These are phyloP conservation scores for Drechslera avenae DNA, from an alignment of 2,329 filamentous ascomycete species.

Conservation along the genomic window DNA sequence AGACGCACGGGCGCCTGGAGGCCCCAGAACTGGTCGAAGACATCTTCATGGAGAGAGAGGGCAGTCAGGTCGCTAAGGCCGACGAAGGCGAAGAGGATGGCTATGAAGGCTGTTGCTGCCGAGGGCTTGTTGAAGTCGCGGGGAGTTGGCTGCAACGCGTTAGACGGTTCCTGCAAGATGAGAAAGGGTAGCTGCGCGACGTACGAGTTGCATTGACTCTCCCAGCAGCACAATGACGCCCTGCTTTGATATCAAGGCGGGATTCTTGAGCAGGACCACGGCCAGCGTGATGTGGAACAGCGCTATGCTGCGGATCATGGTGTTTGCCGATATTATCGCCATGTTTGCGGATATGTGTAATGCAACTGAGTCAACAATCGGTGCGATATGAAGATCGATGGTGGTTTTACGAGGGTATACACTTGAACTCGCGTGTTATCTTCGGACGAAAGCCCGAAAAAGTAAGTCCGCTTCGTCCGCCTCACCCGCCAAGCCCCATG, in stretches of 20 bases:
- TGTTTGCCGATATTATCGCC: slow-evolving; percentile 79
- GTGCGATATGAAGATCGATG: neutral
- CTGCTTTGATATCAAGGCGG: slow-evolving; percentile 74
- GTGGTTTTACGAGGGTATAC: neutral
- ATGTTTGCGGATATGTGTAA: slow-evolving; percentile 56
- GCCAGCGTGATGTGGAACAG: slow-evolving; percentile 84
- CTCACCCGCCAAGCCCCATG: slow-evolving; percentile 6
- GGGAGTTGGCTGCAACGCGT: slow-evolving; percentile 61
- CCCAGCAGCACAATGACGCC: slow-evolving; percentile 80
- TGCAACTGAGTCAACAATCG: neutral
- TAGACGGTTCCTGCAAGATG: neutral
- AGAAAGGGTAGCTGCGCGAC: slow-evolving; percentile 23
- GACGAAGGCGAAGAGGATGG: slow-evolving; percentile 71
- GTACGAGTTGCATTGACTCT: slow-evolving; percentile 80
- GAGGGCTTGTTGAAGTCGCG: slow-evolving; percentile 71
- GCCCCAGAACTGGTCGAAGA: slow-evolving; percentile 55
- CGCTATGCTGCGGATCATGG: slow-evolving; percentile 79
- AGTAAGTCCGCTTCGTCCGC: slow-evolving; percentile 12
- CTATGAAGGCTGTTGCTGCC: slow-evolving; percentile 68
- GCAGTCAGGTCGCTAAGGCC: slow-evolving; percentile 55
- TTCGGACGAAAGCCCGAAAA: slow-evolving; percentile 20
- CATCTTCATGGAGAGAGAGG: slow-evolving; percentile 51
- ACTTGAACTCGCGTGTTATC: slow-evolving; percentile 3
- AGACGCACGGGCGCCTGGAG: slow-evolving; percentile 67
- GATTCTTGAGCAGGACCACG: slow-evolving; percentile 80